These are phyloP conservation scores for Prototheca wickerhamii DNA, from an alignment of 163 green algal species.

Conservation along the genomic window DNA sequence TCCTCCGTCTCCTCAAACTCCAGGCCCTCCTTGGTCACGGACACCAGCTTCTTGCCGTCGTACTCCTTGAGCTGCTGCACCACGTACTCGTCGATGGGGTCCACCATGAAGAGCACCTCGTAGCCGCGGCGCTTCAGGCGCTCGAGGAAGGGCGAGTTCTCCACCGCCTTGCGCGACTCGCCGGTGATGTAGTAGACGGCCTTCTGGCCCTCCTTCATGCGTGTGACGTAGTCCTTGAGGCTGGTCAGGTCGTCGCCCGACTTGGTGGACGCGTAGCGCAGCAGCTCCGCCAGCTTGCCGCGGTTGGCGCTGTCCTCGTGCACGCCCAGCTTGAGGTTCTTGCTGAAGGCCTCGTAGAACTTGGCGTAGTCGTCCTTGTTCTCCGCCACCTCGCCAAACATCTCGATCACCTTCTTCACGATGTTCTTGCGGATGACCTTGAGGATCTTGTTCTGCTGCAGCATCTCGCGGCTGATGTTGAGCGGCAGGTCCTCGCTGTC, in stretches of 20 bases:
- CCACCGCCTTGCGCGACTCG: slow-evolving; percentile 89
- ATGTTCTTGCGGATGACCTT: slow-evolving; percentile 99
- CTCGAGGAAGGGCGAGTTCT: slow-evolving; percentile 99
- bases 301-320: slow-evolving; percentile 78
- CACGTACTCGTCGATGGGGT: slow-evolving; percentile 97
- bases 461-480: slow-evolving; percentile 98
- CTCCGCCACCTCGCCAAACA: slow-evolving; percentile 97
- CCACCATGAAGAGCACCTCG: slow-evolving; percentile 99
- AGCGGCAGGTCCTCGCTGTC: slow-evolving; percentile 97
- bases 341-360: slow-evolving; percentile 99
- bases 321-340: slow-evolving; percentile 97
- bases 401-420: slow-evolving; percentile 94
- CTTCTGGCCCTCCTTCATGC: slow-evolving; percentile 98
- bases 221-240: slow-evolving; percentile 99
- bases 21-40: slow-evolving; percentile 96
- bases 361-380: slow-evolving; percentile 99
- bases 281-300: slow-evolving; percentile 90
- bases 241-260: slow-evolving; percentile 91
- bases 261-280: slow-evolving; percentile 98
- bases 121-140: slow-evolving; percentile 90
- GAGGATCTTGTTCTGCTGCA: slow-evolving; percentile 99
- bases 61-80: slow-evolving; percentile 73
- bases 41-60: slow-evolving; percentile 98
- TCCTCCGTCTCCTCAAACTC: slow-evolving; percentile 92
- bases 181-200: slow-evolving; percentile 99